Base-by-base conservation (phyloP, 1,139 yeast genomes). In the Suhomyces taliae region DNA sequence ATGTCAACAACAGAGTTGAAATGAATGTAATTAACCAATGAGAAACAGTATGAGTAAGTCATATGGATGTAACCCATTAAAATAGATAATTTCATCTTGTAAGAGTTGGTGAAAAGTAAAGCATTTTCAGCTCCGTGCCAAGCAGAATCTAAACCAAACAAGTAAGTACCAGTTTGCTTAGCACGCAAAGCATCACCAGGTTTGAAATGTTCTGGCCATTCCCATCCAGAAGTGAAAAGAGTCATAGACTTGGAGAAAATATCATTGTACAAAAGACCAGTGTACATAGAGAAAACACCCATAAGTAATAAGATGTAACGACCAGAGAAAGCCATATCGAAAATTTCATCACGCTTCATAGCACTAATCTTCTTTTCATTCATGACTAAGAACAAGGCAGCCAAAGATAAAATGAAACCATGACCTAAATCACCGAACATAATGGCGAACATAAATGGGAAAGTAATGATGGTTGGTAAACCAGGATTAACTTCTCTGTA, bases 351-450 rank as follows among this genome's bases (percentile, higher is more conserved):
- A 58, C 87, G 75, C 59, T 83, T 82, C 79, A 83, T 78, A 27
- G 70, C 72, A 27, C 75, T 79, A 41, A 87, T 72, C 48, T 74
- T 71, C 55, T 74, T 79, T 61, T 87, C 93, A 58, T 82, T 81
- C 45, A 77, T 57, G 7, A 87, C 90, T 55, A 87, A 68, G 19
- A 72, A 61, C 36, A 74, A 63, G 1, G 89, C 90, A 32, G 85
- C 83, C 52, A 83, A 66, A 41, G 81, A 67, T 59, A 87, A 69
- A 48, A 87, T 75, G 53, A 86, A 74, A 4, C 95, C 95, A 64
- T 87, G 95, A 27, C 95, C 95, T 52, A 85, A 66, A 69, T 87
- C 95, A 75, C 95, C 95, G 72, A 87, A 87, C 95, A 87, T 87
- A 56, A 87, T 82, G 34, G 95, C 91, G 69, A 87, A 87, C 90